A percentile compares a stretch with the other conserved stretches of the same genome.
Evolutionary conservation across 208 protist genomes (phyloP).

Genomic region (Acanthamoeba sp.): DNA sequence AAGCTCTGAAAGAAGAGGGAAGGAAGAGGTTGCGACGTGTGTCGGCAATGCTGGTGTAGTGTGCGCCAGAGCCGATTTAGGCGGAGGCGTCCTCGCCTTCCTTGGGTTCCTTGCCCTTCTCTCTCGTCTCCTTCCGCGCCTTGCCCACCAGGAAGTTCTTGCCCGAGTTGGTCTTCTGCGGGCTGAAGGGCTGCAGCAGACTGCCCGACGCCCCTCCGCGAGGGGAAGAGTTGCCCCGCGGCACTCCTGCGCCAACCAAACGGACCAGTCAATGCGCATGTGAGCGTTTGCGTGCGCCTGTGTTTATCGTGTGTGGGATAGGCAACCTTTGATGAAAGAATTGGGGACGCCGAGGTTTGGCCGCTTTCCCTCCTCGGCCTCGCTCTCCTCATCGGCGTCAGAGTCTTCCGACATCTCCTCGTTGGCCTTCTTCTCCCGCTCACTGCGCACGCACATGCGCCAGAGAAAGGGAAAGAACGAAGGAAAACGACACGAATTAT

Average conservation of each 20-base stretch:
- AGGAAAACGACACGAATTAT: background rate
- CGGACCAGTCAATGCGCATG: no score
- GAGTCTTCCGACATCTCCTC: conserved; percentile 10
- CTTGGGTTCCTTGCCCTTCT: no score
- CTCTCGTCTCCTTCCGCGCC: background rate
- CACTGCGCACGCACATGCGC: background rate
- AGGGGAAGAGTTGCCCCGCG: background rate
- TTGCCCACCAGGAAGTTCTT: conserved; percentile 8
- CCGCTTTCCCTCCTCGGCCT: conserved; percentile 1
- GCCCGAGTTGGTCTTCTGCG: background rate
- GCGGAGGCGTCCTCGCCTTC: no score
- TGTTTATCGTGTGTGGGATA: background rate
- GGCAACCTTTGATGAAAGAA: background rate
- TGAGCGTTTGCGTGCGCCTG: no score
- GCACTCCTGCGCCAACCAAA: background rate
- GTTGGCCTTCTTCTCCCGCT: conserved; percentile 27
- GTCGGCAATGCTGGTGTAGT: no score
- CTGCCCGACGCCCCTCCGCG: background rate
- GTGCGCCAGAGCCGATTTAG: no score
- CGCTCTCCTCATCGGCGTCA: background rate
- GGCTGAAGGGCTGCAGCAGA: background rate
- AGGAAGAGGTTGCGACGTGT: no score
- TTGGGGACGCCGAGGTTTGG: background rate
- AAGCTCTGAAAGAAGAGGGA: no score
- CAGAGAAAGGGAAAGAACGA: background rate